phyloP scores from a whole-genome alignment of 2,329 filamentous ascomycete species.

The Pseudogymnoascus sp. region DNA sequence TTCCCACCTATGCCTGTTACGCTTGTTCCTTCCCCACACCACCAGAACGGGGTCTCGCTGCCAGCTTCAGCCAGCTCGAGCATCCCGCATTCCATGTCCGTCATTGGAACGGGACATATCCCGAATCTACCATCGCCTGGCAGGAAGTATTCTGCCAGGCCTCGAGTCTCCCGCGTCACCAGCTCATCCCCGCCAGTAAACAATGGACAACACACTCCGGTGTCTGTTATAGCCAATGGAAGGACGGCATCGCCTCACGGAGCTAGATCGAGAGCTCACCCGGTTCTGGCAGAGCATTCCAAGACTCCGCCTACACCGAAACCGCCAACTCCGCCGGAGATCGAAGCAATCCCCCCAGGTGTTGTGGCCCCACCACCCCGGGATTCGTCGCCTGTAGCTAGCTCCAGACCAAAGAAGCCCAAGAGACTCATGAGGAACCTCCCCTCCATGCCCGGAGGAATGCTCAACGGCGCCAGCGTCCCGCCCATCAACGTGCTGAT shows the following conservation, averaged over 20 bases:
- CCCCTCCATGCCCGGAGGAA: conserved; percentile 47
- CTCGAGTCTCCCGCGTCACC: conserved; percentile 59
- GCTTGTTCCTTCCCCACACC: conserved; percentile 24
- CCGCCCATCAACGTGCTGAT: conserved; percentile 96
- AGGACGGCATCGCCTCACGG: conserved; percentile 30
- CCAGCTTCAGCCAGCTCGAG: conserved; percentile 22
- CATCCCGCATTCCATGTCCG: conserved; percentile 62
- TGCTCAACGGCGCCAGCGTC: conserved; percentile 66
- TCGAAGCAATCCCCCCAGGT: conserved; percentile 40
- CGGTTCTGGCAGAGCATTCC: conserved; percentile 44
- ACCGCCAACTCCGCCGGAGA: conserved; percentile 42
- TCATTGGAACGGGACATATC: conserved; percentile 71
- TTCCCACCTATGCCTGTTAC: conserved; percentile 62
- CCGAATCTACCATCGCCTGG: conserved; percentile 78
- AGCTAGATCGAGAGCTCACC: conserved; percentile 50
- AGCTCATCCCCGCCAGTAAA: conserved; percentile 74
- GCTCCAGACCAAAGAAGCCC: conserved; percentile 38
- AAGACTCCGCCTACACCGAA: conserved; percentile 40
- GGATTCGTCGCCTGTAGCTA: conserved; percentile 38
- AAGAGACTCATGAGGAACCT: conserved; percentile 44
- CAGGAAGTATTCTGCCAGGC: conserved; percentile 48
- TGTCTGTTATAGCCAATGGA: conserved; percentile 21
- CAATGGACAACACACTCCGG: conserved; percentile 23
- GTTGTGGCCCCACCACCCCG: conserved; percentile 40
- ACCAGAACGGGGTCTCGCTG: conserved; percentile 23